phyloP scores from a whole-genome alignment of 163 green algal genomes.

The Scenedesmus sp. region DNA sequence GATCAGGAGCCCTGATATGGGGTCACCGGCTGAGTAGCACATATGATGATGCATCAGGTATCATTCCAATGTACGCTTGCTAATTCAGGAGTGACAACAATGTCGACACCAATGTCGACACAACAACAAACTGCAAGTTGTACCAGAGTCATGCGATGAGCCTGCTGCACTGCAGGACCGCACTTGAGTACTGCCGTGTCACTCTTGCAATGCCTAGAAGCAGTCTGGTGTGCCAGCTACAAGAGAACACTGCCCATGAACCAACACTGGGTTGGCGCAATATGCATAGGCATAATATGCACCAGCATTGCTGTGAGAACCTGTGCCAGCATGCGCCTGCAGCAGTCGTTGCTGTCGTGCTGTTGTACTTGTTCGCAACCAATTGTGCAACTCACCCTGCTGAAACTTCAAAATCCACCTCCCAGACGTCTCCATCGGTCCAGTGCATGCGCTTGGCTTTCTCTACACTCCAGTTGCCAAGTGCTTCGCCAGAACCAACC shows the following conservation, averaged over 20 bases:
- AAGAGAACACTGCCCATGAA: neutral
- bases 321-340: neutral
- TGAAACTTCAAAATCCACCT: slow-evolving; percentile 57
- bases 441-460: slow-evolving; percentile 62
- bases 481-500: slow-evolving; percentile 57
- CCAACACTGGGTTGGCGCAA: neutral
- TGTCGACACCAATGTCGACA: too few species aligned
- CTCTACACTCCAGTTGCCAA: slow-evolving; percentile 68
- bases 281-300: neutral
- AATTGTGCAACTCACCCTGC: slow-evolving; percentile 28
- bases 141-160: too few species aligned
- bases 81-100: too few species aligned
- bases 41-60: too few species aligned
- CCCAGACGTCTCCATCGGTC: slow-evolving; percentile 75
- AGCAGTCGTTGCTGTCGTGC: neutral
- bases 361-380: neutral
- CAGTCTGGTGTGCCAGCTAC: neutral
- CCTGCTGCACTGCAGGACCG: too few species aligned
- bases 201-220: too few species aligned
- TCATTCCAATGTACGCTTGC: too few species aligned
- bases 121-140: neutral
- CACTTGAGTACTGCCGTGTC: too few species aligned
- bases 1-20: too few species aligned
- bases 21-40: too few species aligned
- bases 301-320: neutral